Base-by-base conservation (phyloP, 2,329 filamentous ascomycete species). In the Aureobasidium pullulans region DNA sequence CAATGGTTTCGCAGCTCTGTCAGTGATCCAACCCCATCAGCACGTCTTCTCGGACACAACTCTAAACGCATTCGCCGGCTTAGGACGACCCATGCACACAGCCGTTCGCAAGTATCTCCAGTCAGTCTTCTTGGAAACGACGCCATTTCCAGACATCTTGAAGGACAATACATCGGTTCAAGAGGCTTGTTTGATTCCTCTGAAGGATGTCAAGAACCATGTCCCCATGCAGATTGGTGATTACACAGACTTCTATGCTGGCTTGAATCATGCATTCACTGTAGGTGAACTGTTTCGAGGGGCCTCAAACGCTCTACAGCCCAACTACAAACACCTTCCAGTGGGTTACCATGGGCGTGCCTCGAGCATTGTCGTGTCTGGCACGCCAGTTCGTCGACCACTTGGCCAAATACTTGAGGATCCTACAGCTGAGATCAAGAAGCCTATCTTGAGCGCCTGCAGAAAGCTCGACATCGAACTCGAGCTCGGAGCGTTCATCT, bases 201-300 rank as follows among this genome's bases (percentile, higher is more conserved):
- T 84, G 49, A 75, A 77, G 4, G 75, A 83, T 19, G 82, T 86
- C 50, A 81, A 78, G 63, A 85, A 81, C 68, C 87, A 92, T 67
- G 68, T 93, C 7, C 89, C 89, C 2, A 85, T 94, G 82, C 78
- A 80, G 58, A 90, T 93, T 65, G 87, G 88, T 29, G 89, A 93
- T 71, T 94, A 93, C 71, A 90, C 89, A 1, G 89, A 94, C 72
- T 94, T 94, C 76, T 94, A 90, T 69, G 89, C 87, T 9, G 89
- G 89, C 13, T 76, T 86, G 64, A 87, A 92, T 69, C 89, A 94
- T 73, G 89, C 89, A 16, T 86, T 84, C 74, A 87, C 86, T 60
- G 81, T 87, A 15, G 88, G 88, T 4, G 78, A 81, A 10, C 79
- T 93, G 62, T 90, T 93, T 74, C 83, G 89, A 44, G 88, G 87